These are phyloP conservation scores for Kuraishia molischiana DNA, from an alignment of 805 yeast species.

Conservation along the genomic window DNA sequence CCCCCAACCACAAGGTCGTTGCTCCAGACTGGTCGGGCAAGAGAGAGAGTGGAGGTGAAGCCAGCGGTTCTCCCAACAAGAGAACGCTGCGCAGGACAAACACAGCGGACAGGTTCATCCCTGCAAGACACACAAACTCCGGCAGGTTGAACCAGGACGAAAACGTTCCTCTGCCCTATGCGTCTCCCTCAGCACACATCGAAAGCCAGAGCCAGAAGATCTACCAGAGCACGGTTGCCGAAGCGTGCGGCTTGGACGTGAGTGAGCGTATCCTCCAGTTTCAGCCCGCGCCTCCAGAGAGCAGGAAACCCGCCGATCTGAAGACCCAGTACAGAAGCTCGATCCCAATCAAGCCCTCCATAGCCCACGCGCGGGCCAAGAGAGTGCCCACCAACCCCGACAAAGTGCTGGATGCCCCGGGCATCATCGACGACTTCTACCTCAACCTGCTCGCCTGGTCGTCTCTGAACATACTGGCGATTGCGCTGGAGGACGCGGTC, in stretches of 20 bases:
- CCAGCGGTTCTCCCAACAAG: constrained; percentile 12
- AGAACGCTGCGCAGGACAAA: constrained; percentile 15
- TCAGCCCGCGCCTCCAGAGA: constrained; percentile 77
- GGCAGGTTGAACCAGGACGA: constrained; percentile 32
- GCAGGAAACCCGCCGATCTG: constrained; percentile 16
- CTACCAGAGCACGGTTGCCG: constrained; percentile 79
- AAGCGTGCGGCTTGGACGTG: constrained; percentile 85
- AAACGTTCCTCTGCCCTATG: constrained; percentile 18
- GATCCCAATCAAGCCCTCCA: constrained; percentile 12
- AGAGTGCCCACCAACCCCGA: constrained; percentile 84
- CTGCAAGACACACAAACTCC: constrained; percentile 41
- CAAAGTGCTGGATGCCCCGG: constrained; percentile 93
- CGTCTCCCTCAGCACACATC: constrained; percentile 41
- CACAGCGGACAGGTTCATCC: constrained; percentile 52
- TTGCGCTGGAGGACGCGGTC: constrained; percentile 75
- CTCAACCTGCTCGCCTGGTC: constrained; percentile 87
- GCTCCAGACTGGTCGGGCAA: constrained; percentile 20
- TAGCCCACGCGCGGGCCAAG: constrained; percentile 61
- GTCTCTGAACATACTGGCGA: constrained; percentile 66
- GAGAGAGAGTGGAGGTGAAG: neutral
- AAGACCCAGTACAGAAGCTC: constrained; percentile 16
- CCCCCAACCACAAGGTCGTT: constrained; percentile 25
- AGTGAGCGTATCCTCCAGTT: constrained; percentile 78
- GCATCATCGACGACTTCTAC: constrained; percentile 86
- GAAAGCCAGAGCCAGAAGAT: constrained; percentile 42